phyloP scores from a whole-genome alignment of 345 rosid species.

The Laguncularia racemosa region DNA sequence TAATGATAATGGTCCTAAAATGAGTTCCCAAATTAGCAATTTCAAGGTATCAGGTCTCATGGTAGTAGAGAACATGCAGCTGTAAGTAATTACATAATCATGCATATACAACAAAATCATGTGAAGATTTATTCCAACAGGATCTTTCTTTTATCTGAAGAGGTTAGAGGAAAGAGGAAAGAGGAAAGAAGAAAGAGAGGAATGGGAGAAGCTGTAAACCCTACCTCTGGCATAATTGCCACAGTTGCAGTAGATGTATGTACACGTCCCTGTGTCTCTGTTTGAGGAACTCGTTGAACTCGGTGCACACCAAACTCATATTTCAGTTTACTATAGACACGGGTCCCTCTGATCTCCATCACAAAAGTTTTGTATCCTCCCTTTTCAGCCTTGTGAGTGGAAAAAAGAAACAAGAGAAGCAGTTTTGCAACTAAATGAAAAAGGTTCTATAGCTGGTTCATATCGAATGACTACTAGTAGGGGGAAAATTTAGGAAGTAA shows the following conservation, averaged over 20 bases:
- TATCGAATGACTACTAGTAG: constrained; percentile 1
- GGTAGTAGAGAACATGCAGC: too few relatives aligned
- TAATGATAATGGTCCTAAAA: too few relatives aligned
- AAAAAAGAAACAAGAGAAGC: constrained; percentile 1
- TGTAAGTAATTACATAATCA: too few relatives aligned
- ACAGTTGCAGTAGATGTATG: constrained; percentile 98
- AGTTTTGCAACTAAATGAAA: background rate
- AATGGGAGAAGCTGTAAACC: constrained; percentile 1
- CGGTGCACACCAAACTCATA: constrained; percentile 95
- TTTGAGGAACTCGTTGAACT: constrained; percentile 96
- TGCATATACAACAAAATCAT: too few relatives aligned
- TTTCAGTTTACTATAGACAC: constrained; percentile 90
- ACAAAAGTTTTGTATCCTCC: constrained; percentile 95
- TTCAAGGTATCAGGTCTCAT: too few relatives aligned
- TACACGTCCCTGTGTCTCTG: constrained; percentile 91
- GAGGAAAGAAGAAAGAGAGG: background rate
- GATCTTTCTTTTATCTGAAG: too few relatives aligned
- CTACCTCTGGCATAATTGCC: constrained; percentile 98
- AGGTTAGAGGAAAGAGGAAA: background rate
- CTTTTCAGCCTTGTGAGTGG: constrained; percentile 61
- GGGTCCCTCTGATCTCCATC: constrained; percentile 79
- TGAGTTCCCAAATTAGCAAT: too few relatives aligned
- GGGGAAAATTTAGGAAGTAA: constrained; percentile 4
- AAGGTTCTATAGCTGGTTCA: background rate
- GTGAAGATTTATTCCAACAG: too few relatives aligned